Percentiles rank a stretch among this genome's conserved stretches.
Evolutionary conservation across 2,329 filamentous ascomycete genomes (phyloP).

Genomic region (Botrytis sinoallii): DNA sequence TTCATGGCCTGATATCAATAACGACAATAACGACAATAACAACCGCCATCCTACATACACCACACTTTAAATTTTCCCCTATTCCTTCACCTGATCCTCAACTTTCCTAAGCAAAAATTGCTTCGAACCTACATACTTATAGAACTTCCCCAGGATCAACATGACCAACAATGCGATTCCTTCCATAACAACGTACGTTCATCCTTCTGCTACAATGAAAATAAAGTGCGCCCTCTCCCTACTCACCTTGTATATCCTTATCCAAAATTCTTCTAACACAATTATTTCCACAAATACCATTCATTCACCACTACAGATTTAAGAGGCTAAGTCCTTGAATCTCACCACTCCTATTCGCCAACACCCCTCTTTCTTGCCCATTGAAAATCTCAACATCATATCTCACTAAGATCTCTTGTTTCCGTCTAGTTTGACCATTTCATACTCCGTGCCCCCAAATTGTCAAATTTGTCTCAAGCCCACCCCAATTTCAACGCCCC

Average conservation of each 20-base stretch:
- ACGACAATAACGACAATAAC: accelerated
- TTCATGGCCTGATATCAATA: background rate
- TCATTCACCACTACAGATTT: too few species aligned
- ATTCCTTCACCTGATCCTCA: too few species aligned
- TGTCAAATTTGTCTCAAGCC: background rate
- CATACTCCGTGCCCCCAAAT: background rate
- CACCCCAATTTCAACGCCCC: background rate
- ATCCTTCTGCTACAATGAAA: too few species aligned
- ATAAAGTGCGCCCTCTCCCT: too few species aligned
- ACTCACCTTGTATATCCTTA: background rate
- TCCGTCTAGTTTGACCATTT: background rate
- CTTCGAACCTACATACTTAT: too few species aligned
- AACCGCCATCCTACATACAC: background rate
- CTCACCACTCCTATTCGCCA: background rate
- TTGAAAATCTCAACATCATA: background rate
- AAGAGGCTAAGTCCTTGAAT: too few species aligned
- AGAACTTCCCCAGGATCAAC: too few species aligned
- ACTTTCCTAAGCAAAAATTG: too few species aligned
- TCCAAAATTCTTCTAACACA: background rate
- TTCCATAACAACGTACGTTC: too few species aligned
- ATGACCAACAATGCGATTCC: too few species aligned
- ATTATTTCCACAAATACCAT: background rate
- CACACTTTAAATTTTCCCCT: too few species aligned
- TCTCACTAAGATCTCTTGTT: background rate
- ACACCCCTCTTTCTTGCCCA: background rate